Evolutionary conservation across 2,329 filamentous ascomycete genomes (phyloP).

Genomic region (Colletotrichum sp.): DNA sequence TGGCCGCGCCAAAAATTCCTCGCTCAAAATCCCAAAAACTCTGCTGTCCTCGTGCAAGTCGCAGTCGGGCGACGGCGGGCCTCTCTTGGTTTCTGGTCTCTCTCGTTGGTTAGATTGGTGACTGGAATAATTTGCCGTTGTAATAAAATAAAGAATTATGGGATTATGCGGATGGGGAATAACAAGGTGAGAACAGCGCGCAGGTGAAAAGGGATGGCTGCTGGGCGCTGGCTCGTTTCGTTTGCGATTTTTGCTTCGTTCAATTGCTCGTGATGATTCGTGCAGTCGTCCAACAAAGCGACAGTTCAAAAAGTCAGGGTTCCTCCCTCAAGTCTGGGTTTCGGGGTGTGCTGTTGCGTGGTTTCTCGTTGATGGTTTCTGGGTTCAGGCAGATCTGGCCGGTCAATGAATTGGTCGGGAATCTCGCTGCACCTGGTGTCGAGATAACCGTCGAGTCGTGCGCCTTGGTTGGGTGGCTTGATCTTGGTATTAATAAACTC

Average conservation of each 20-base stretch:
- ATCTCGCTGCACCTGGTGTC: neutral
- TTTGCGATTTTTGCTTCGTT: neutral
- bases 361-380: neutral
- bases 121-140: neutral
- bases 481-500: neutral
- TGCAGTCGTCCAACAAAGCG: neutral
- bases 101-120: neutral
- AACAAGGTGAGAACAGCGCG: neutral
- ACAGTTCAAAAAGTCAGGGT: neutral
- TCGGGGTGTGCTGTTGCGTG: neutral
- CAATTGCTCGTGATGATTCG: slow-evolving; percentile 4
- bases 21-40: neutral
- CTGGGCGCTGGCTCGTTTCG: neutral
- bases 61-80: neutral
- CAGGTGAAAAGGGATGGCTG: neutral
- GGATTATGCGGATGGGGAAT: neutral
- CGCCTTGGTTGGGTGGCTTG: neutral
- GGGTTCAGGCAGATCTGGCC: neutral
- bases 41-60: slow-evolving; percentile 16
- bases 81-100: neutral
- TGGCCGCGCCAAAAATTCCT: neutral
- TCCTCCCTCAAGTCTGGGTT: neutral
- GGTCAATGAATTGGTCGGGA: neutral
- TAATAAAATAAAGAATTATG: neutral
- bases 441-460: neutral